phyloP scores from a whole-genome alignment of 1,284 basidiomycete genomes.

The Rhodotorula mucilaginosa region DNA sequence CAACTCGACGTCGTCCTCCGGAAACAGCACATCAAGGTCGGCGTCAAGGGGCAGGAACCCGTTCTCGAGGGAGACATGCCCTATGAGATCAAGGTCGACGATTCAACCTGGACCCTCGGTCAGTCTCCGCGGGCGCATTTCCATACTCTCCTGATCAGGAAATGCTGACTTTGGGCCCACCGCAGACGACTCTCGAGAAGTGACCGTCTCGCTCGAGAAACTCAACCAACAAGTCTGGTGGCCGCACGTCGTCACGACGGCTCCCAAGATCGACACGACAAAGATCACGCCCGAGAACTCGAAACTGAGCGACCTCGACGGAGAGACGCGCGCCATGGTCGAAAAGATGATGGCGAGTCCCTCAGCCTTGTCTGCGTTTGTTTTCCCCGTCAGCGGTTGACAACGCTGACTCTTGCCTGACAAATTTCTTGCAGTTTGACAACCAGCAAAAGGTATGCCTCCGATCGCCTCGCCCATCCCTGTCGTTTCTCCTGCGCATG shows the following conservation, averaged over 20 bases:
- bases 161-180: too few relatives aligned
- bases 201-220: conserved; percentile 83
- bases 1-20: conserved; percentile 73
- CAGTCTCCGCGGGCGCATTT: conserved; percentile 45
- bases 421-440: conserved; percentile 66
- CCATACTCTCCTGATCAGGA: too few relatives aligned
- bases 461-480: too few relatives aligned
- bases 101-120: conserved; percentile 97
- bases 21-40: conserved; percentile 78
- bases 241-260: conserved; percentile 92
- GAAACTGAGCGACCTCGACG: conserved; percentile 92
- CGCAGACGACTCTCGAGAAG: conserved; percentile 70
- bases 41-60: conserved; percentile 77
- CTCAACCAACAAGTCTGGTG: conserved; percentile 88
- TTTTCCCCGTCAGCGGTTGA: too few relatives aligned
- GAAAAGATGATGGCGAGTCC: conserved; percentile 98
- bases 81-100: conserved; percentile 89
- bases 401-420: neutral
- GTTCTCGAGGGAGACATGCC: conserved; percentile 89
- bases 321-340: conserved; percentile 93
- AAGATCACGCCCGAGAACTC: conserved; percentile 96
- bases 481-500: too few relatives aligned
- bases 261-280: conserved; percentile 93
- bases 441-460: conserved; percentile 83
- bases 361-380: neutral